Evolutionary conservation across 2,329 filamentous ascomycete species (phyloP).

Genomic region (Phialophora tarda): DNA sequence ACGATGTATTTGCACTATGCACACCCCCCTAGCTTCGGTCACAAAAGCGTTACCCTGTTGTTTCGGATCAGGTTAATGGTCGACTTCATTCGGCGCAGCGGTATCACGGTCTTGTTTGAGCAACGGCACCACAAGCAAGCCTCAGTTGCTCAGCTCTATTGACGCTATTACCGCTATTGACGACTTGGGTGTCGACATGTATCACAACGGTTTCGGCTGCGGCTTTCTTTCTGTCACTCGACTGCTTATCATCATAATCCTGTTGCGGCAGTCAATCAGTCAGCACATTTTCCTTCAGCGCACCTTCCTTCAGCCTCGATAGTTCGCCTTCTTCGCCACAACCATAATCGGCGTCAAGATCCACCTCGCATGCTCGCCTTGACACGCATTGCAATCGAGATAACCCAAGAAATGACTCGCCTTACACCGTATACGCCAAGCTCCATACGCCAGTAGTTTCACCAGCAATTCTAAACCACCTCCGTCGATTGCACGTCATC

Average conservation of each 20-base stretch:
- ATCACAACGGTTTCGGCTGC: conserved; percentile 36
- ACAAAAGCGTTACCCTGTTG: conserved; percentile 34
- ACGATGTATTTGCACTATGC: conserved; percentile 35
- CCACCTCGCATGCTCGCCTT: conserved; percentile 35
- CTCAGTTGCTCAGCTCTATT: conserved; percentile 26
- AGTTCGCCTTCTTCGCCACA: conserved; percentile 33
- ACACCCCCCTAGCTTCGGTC: conserved; percentile 26
- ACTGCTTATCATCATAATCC: conserved; percentile 35
- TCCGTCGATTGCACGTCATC: conserved; percentile 17
- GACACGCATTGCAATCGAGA: conserved; percentile 33
- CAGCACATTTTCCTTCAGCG: conserved; percentile 24
- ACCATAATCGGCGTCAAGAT: conserved; percentile 30
- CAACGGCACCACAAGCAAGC: conserved; percentile 28
- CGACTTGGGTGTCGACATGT: conserved; percentile 35
- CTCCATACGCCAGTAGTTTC: conserved; percentile 35
- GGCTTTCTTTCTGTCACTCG: conserved; percentile 33
- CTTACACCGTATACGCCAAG: conserved; percentile 32
- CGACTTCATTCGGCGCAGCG: conserved; percentile 32
- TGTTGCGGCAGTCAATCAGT: conserved; percentile 34
- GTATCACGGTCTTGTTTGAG: conserved; percentile 31
- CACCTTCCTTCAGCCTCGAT: conserved; percentile 37
- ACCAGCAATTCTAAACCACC: conserved; percentile 23
- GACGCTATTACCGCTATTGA: conserved; percentile 20
- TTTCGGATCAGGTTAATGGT: conserved; percentile 33
- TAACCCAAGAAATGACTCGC: conserved; percentile 31